Percentiles rank a stretch among this genome's conserved stretches.
These are phyloP conservation scores for Phragmites australis DNA, from an alignment of 176 grass and related monocot genomes.

Conservation along the genomic window DNA sequence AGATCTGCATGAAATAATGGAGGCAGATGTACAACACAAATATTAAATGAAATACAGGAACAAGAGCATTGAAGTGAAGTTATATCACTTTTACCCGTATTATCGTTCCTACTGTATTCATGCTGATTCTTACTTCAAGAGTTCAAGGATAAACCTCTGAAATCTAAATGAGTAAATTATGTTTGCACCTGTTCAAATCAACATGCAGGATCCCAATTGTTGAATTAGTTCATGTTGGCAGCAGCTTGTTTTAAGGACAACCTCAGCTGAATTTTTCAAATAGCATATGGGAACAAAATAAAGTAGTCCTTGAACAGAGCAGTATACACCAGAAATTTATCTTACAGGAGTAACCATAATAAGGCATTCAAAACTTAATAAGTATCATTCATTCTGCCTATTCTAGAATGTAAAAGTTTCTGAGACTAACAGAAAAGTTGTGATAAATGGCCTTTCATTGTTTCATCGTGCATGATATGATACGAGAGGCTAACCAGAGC, in stretches of 20 bases:
- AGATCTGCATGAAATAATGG: not conserved
- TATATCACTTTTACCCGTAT: not conserved
- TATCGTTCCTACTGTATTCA: not conserved
- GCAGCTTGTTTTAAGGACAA: conserved; percentile 15
- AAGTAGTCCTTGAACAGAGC: conserved; percentile 6
- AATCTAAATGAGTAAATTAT: conserved; percentile 26
- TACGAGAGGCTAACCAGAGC: not conserved
- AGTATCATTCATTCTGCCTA: not conserved
- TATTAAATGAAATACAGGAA: not conserved
- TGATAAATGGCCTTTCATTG: conserved; percentile 10
- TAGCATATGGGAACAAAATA: conserved; percentile 16
- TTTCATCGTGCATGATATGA: conserved; percentile 24
- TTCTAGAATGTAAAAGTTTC: conserved; percentile 12
- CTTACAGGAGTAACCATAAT: conserved; percentile 10
- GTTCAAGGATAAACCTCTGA: conserved; percentile 10
- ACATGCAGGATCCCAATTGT: not conserved
- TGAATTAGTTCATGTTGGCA: conserved; percentile 6
- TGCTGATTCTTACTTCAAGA: not conserved
- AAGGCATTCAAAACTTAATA: conserved; percentile 13
- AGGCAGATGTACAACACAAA: conserved; percentile 1
- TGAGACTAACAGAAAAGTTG: not conserved
- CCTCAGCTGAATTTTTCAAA: not conserved
- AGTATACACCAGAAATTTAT: conserved; percentile 7
- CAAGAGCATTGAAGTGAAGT: not conserved
- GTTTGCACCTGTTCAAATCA: conserved; percentile 27